Conservation (phyloP, 495 filamentous ascomycete species). For the Parathielavia hyrcaniae region DNA sequence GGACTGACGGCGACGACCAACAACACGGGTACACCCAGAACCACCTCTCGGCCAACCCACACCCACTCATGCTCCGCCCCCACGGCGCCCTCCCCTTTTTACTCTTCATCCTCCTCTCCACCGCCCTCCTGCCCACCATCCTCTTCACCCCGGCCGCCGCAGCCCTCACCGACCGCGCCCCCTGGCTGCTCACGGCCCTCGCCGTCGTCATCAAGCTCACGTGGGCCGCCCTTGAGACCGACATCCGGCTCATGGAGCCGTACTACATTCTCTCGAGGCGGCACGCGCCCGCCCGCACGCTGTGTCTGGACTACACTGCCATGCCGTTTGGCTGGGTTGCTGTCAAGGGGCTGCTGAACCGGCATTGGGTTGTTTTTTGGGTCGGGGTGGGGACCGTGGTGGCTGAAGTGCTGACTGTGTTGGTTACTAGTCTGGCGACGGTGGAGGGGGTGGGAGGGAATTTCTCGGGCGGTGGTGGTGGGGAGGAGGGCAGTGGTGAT, state of each 20-base stretch:
- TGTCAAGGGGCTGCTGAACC: slow-evolving; percentile 52
- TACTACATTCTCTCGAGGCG: slow-evolving; percentile 62
- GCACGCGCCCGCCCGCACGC: slow-evolving; percentile 54
- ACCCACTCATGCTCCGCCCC: slow-evolving; percentile 61
- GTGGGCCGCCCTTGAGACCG: slow-evolving; percentile 64
- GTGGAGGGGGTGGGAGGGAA: slow-evolving; percentile 45
- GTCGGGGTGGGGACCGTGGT: slow-evolving; percentile 59
- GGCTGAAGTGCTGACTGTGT: slow-evolving; percentile 61
- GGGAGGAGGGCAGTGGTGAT: not conserved
- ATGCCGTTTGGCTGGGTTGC: slow-evolving; percentile 61
- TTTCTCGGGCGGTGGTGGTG: not conserved
- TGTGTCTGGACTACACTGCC: slow-evolving; percentile 66
- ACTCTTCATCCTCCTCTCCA: slow-evolving; percentile 41
- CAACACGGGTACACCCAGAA: slow-evolving; percentile 36
- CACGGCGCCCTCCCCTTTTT: slow-evolving; percentile 54
- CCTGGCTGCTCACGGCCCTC: slow-evolving; percentile 57
- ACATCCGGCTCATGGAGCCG: slow-evolving; percentile 67
- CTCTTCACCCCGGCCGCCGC: slow-evolving; percentile 48
- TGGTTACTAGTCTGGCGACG: slow-evolving; percentile 54
- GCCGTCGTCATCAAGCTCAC: slow-evolving; percentile 59
- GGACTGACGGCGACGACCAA: slow-evolving; percentile 32
- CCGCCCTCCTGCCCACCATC: slow-evolving; percentile 51
- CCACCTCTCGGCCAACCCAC: slow-evolving; percentile 51
- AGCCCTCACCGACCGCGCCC: slow-evolving; percentile 51
- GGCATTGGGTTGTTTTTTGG: slow-evolving; percentile 56